Base-by-base conservation (phyloP, 495 filamentous ascomycete genomes). In the Tuber microsphaerosporum region DNA sequence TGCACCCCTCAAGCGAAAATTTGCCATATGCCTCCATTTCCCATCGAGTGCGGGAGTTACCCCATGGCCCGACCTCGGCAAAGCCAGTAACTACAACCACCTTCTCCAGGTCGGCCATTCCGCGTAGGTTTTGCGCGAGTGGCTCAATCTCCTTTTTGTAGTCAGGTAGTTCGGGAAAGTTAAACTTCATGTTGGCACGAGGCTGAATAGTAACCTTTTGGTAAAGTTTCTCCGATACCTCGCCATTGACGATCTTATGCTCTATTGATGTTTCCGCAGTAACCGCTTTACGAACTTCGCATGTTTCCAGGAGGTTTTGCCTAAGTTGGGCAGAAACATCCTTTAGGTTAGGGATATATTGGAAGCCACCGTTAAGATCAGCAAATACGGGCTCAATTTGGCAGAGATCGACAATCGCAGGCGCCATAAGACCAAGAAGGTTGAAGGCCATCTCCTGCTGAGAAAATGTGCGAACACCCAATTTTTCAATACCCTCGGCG, bases 371-470 rank as follows among this genome's bases (percentile, higher is more conserved):
- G 85, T 98, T 99, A 44, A 99, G 88, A 85, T 99, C 95, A 71
- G 96, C 95, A 84, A 92, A 97, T 74, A 99, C 93, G 7, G 95
- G 95, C 83, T 99, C 94, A 43, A 89, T 87, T 85, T 99, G 95
- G 87, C 96, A 98, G 44, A 99, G 89, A 82, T 98, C 94, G 80
- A 97, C 94, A 76, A 99, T 92, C 39, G 91, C 89, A 14, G 95
- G 93, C 7, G 94, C 90, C 95, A 99, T 97, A 70, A 99, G 89
- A 74, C 95, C 94, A 51, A 99, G 90, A 73, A 99, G 86, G 84
- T 98, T 99, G 88, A 99, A 98, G 5, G 95, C 95, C 95, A 99
- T 99, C 85, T 99, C 95, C 81, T 96, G 93, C 86, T 98, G 96
- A 26, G 94, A 97, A 86, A 99, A 99, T 7, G 95, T 99, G 77